A percentile compares a stretch with the other conserved stretches of the same genome.
Evolutionary conservation across 345 rosid genomes (phyloP).

Genomic region (Corymbia maculata): DNA sequence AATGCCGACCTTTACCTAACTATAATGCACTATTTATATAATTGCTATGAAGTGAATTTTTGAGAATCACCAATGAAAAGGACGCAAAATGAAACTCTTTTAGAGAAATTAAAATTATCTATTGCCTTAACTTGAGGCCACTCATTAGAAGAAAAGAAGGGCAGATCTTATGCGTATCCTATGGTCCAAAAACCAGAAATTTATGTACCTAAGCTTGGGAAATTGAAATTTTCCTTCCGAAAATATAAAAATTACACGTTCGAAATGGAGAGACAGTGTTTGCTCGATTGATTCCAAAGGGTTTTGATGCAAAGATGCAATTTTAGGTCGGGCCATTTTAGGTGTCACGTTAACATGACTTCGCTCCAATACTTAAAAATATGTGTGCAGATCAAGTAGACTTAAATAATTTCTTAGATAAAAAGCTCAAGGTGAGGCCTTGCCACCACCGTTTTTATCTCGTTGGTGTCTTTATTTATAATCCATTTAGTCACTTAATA

Average conservation of each 20-base stretch:
- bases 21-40: neutral
- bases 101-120: neutral
- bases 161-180: neutral
- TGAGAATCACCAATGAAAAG: neutral
- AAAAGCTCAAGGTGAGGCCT: neutral
- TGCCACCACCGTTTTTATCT: neutral
- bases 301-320: neutral
- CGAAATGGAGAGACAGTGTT: neutral
- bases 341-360: neutral
- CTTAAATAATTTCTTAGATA: neutral
- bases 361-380: neutral
- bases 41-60: neutral
- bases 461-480: neutral
- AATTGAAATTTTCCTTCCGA: neutral
- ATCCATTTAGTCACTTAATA: neutral
- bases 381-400: neutral
- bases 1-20: neutral
- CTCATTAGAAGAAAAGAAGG: neutral
- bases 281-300: neutral
- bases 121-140: neutral
- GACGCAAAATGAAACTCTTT: neutral
- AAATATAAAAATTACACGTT: neutral
- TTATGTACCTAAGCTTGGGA: neutral
- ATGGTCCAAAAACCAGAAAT: neutral
- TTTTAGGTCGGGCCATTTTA: neutral